Evolutionary conservation across 73 alveolate genomes (phyloP).

Genomic region (Symbiodinium pilosum): DNA sequence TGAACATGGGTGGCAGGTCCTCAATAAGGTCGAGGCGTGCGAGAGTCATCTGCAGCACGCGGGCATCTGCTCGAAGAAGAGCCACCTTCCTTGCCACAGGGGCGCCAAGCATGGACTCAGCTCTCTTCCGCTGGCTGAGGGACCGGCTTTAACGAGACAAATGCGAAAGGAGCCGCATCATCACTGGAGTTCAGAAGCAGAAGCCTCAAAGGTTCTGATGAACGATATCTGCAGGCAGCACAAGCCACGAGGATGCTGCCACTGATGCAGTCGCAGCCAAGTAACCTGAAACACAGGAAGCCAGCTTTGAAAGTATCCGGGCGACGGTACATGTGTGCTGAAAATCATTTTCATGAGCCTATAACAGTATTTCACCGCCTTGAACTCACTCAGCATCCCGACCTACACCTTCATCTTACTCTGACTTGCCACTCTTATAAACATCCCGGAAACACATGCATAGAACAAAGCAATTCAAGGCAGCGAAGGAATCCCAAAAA

Average conservation of each 20-base stretch:
- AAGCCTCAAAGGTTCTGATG: neutral
- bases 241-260: neutral
- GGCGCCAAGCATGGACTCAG: neutral
- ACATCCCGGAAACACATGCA: too few species aligned
- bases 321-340: too few species aligned
- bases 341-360: too few species aligned
- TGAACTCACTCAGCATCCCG: too few species aligned
- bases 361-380: too few species aligned
- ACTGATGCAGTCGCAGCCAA: constrained; percentile 76
- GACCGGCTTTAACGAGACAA: constrained; percentile 63
- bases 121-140: too few species aligned
- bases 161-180: constrained; percentile 66
- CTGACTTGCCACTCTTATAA: too few species aligned
- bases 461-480: too few species aligned
- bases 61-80: constrained; percentile 82
- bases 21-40: constrained; percentile 3
- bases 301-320: too few species aligned
- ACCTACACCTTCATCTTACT: too few species aligned
- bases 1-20: neutral
- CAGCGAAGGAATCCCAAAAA: too few species aligned
- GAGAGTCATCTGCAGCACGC: constrained; percentile 54
- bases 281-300: too few species aligned
- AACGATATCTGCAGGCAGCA: neutral
- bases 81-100: constrained; percentile 23
- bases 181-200: constrained; percentile 55